phyloP scores from a whole-genome alignment of 2,329 filamentous ascomycete genomes.

The Capronia americana region DNA sequence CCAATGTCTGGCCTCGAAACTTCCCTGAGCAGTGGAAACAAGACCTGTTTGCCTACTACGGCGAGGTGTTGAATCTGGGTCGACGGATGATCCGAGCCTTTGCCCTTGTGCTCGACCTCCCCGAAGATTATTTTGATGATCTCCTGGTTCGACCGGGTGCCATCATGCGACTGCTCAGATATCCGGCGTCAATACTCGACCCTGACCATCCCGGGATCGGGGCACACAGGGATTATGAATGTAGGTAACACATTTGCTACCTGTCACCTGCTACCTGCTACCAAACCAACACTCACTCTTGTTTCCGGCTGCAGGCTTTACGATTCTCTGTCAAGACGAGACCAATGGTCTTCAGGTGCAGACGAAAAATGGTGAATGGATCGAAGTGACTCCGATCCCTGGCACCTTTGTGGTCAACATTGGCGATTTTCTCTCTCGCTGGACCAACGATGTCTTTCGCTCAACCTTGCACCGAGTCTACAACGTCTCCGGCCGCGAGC shows the following conservation, averaged over 20 bases:
- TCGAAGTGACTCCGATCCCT: slow-evolving; percentile 49
- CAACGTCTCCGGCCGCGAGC: slow-evolving; percentile 42
- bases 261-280: no score
- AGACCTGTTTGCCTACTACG: slow-evolving; percentile 58
- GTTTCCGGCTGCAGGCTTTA: slow-evolving; percentile 50
- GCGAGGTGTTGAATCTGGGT: slow-evolving; percentile 56
- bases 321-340: slow-evolving; percentile 61
- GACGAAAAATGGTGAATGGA: slow-evolving; percentile 48
- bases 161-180: slow-evolving; percentile 52
- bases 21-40: slow-evolving; percentile 50
- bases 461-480: slow-evolving; percentile 62
- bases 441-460: slow-evolving; percentile 56
- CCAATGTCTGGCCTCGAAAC: slow-evolving; percentile 43
- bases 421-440: slow-evolving; percentile 57
- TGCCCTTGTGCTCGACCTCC: slow-evolving; percentile 60
- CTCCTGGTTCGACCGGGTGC: slow-evolving; percentile 59
- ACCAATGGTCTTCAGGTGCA: slow-evolving; percentile 59
- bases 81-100: slow-evolving; percentile 60
- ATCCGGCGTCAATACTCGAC: slow-evolving; percentile 49
- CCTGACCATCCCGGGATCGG: slow-evolving; percentile 5
- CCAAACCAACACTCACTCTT: no score
- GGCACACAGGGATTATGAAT: slow-evolving; percentile 5
- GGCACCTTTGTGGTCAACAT: slow-evolving; percentile 58
- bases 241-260: background rate
- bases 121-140: slow-evolving; percentile 62